These are phyloP conservation scores for Kwoniella dejecticola DNA, from an alignment of 768 basidiomycete genomes.

Conservation along the genomic window DNA sequence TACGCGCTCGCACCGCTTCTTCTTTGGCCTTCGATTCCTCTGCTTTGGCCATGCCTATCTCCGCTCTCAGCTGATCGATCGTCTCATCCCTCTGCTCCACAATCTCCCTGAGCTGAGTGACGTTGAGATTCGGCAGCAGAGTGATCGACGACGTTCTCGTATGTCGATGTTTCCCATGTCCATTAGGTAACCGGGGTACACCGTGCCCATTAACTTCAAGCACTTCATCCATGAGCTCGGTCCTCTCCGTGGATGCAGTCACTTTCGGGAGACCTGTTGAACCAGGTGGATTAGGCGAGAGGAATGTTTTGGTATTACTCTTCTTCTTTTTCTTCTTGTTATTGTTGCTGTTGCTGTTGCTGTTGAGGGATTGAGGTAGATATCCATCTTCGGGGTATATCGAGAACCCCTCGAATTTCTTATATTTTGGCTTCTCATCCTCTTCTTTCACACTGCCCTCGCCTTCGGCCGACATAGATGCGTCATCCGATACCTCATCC, in stretches of 20 bases:
- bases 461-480: neutral
- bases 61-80: slow-evolving; percentile 42
- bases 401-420: slow-evolving; percentile 29
- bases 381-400: slow-evolving; percentile 47
- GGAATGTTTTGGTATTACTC: neutral
- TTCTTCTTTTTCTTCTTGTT: slow-evolving; percentile 35
- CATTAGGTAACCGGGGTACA: neutral
- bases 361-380: slow-evolving; percentile 19
- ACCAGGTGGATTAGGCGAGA: neutral
- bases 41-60: slow-evolving; percentile 45
- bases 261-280: neutral
- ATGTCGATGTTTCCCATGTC: slow-evolving; percentile 2
- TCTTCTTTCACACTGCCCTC: slow-evolving; percentile 5
- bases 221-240: neutral
- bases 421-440: slow-evolving; percentile 2
- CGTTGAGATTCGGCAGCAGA: slow-evolving; percentile 16
- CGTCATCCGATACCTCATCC: slow-evolving; percentile 7
- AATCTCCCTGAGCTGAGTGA: slow-evolving; percentile 37
- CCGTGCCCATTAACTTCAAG: neutral
- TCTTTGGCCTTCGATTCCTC: slow-evolving; percentile 43
- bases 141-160: slow-evolving; percentile 17
- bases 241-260: neutral
- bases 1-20: slow-evolving; percentile 23
- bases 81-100: slow-evolving; percentile 38
- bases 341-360: no score